A percentile compares a stretch with the other conserved stretches of the same genome.
Evolutionary conservation across 139 green algal species (phyloP).

Genomic region (Haematococcus sp.): DNA sequence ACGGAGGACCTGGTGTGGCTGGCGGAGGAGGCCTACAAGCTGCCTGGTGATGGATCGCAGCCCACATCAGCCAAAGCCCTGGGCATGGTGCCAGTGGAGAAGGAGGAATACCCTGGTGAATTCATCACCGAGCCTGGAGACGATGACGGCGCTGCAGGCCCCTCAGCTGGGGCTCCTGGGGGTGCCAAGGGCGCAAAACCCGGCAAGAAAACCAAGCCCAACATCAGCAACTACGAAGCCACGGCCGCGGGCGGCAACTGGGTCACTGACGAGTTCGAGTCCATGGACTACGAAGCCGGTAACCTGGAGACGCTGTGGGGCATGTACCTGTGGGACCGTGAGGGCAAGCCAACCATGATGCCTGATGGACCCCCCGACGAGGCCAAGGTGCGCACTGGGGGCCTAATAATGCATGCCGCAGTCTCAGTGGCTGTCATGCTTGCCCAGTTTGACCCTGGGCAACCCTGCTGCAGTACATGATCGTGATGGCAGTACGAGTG

Average conservation of each 20-base stretch:
- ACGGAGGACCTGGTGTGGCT: slow-evolving; percentile 66
- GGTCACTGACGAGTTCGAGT: slow-evolving; percentile 63
- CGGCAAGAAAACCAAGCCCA: neutral
- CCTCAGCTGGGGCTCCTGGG: neutral
- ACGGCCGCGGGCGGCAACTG: slow-evolving; percentile 35
- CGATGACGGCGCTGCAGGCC: slow-evolving; percentile 1
- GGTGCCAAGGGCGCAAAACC: neutral
- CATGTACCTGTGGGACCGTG: slow-evolving; percentile 58
- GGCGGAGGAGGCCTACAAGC: slow-evolving; percentile 48
- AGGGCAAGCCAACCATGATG: slow-evolving; percentile 59
- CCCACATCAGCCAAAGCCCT: neutral
- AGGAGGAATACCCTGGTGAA: slow-evolving; percentile 43
- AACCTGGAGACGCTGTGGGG: slow-evolving; percentile 55
- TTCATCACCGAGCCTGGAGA: slow-evolving; percentile 45
- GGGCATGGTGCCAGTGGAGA: slow-evolving; percentile 17
- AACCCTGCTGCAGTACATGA: no score
- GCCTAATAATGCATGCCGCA: neutral
- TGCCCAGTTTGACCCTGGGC: no score
- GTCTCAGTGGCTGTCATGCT: no score
- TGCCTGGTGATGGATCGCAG: neutral
- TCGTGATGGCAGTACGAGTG: neutral
- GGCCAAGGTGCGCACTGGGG: slow-evolving; percentile 11
- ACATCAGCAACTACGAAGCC: slow-evolving; percentile 31
- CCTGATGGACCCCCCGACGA: slow-evolving; percentile 34
- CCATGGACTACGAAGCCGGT: slow-evolving; percentile 46